Base-by-base conservation (phyloP, 495 filamentous ascomycete genomes). In the Letharia lupina region DNA sequence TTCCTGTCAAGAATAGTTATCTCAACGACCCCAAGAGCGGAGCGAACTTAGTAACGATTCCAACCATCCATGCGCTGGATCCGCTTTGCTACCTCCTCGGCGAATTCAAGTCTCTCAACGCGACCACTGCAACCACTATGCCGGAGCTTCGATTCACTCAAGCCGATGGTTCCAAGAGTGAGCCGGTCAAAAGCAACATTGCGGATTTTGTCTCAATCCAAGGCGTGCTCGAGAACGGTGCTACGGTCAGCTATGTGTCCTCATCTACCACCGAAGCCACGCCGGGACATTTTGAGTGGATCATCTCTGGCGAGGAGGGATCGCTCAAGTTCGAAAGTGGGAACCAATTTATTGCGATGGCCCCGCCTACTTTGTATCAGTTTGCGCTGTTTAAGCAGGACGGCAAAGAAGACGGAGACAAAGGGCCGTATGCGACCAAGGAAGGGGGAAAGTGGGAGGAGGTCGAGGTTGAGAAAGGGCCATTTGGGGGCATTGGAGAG, bases 241-340 rank as follows among this genome's bases (percentile, higher is more conserved):
- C 61, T 18, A 15, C 33, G 7, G 48, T 67, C 12, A 52, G 10
- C 41, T 69, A 50, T 40, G 59, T 60, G 18, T 66, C 37, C 31
- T 39, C n/a, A 0, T 40, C 33, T 39, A 67, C 54, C 18, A 52
- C 64, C 20, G 39, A 48, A n/a, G 63, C 44, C 18, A 64, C 63
- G 28, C 66, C 67, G 15, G 60, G 31, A 23, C n/a, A 39, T 0
- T 73, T 84, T 13, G 68, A 77, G n/a, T 89, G 84, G 84, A 77
- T 73, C 0, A 82, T 89, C 61, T 76, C 76, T 28, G 83, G 84
- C 44, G 76, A 80, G 44, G 80, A 79, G 69, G 86, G 83, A 5
- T 79, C 85, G 68, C 77, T 87, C 13, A 75, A 78, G 41, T 70
- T 87, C 28, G 75, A 78, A 2, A 75, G 77, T 1, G 23, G 18